A percentile compares a stretch with the other conserved stretches of the same genome.
Conservation (phyloP, 2,329 filamentous ascomycete species). For the Diaporthe sp. region DNA sequence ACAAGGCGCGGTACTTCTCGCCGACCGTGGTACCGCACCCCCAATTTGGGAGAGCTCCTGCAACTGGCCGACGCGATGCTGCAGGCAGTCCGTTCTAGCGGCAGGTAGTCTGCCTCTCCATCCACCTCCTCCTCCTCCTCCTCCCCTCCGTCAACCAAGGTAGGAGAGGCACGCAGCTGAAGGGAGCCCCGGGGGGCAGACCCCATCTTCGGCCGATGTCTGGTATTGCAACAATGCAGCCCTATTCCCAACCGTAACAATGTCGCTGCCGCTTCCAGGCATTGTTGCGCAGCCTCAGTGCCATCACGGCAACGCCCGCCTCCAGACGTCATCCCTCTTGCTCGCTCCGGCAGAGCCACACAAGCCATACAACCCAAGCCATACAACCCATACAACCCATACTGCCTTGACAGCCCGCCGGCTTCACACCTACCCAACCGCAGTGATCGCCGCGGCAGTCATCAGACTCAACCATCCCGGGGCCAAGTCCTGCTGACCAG, state of each 20-base stretch:
- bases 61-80: slow-evolving; percentile 13
- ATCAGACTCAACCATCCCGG: slow-evolving; percentile 17
- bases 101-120: not conserved
- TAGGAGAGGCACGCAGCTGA: not conserved
- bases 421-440: slow-evolving; percentile 16
- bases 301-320: slow-evolving; percentile 20
- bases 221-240: slow-evolving; percentile 40
- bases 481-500: slow-evolving; percentile 20
- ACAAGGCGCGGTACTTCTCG: not conserved
- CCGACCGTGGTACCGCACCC: not conserved
- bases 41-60: not conserved
- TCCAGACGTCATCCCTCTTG: slow-evolving; percentile 4
- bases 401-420: slow-evolving; percentile 15
- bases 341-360: slow-evolving; percentile 10
- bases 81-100: slow-evolving; percentile 10
- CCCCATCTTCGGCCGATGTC: slow-evolving; percentile 27
- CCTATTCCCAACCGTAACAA: slow-evolving; percentile 33
- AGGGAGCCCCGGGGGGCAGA: not conserved
- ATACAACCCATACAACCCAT: not conserved
- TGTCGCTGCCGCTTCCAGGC: slow-evolving; percentile 27
- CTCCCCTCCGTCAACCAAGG: not conserved
- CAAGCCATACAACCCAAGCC: not conserved
- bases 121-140: no score
- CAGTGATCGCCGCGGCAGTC: slow-evolving; percentile 20
- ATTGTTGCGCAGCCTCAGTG: slow-evolving; percentile 5